Conservation (phyloP, 2,329 filamentous ascomycete species). For the Colletotrichum godetiae region DNA sequence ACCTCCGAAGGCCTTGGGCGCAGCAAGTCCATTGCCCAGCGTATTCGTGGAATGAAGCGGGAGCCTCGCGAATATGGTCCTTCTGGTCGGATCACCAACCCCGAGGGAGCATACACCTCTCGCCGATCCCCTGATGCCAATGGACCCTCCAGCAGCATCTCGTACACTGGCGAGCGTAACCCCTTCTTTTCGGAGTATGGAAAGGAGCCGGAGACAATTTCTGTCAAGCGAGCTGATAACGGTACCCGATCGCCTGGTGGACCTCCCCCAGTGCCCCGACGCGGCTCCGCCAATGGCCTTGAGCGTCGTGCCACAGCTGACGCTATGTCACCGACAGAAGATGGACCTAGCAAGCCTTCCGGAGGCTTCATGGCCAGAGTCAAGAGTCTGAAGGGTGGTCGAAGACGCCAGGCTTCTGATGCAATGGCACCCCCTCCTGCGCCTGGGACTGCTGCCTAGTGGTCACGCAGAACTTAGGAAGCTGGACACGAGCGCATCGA, state of each 20-base stretch:
- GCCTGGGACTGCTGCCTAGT: constrained; percentile 55
- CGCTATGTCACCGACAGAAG: constrained; percentile 52
- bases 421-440: constrained; percentile 35
- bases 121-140: constrained; percentile 53
- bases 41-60: constrained; percentile 86
- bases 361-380: constrained; percentile 80
- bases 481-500: not conserved
- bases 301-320: constrained; percentile 76
- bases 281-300: constrained; percentile 53
- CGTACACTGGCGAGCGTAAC: constrained; percentile 67
- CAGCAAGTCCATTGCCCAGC: constrained; percentile 95
- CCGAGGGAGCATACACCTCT: constrained; percentile 59
- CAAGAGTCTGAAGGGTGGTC: constrained; percentile 82
- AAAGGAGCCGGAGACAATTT: constrained; percentile 64
- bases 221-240: constrained; percentile 53
- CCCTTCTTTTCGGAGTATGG: constrained; percentile 87
- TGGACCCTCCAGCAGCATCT: constrained; percentile 46
- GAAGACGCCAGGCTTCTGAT: constrained; percentile 48
- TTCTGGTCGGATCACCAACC: constrained; percentile 68
- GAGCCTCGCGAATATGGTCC: constrained; percentile 70
- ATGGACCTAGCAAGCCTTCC: constrained; percentile 53
- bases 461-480: constrained; percentile 35
- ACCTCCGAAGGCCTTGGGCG: constrained; percentile 74
- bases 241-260: constrained; percentile 63
- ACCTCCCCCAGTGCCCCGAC: constrained; percentile 61